Evolutionary conservation across 257 asterid genomes (phyloP).

Genomic region (Primulina tabacum): DNA sequence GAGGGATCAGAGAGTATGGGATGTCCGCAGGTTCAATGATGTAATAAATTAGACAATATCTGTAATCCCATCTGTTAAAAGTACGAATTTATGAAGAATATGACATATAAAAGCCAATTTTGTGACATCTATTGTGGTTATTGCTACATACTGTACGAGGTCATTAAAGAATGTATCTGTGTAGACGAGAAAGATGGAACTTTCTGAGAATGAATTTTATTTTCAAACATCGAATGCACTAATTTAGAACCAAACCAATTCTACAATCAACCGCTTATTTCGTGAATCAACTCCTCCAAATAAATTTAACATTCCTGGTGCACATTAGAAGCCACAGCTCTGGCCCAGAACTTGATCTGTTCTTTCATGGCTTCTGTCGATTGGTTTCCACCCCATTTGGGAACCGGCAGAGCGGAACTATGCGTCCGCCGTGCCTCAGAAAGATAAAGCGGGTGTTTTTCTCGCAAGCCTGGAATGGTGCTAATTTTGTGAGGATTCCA

Average conservation of each 20-base stretch:
- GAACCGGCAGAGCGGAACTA: constrained; percentile 41
- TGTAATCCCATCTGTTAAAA: constrained; percentile 2
- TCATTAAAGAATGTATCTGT: not conserved
- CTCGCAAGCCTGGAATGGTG: constrained; percentile 27
- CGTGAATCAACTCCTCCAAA: not conserved
- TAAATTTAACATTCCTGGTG: constrained; percentile 53
- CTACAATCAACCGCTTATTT: constrained; percentile 7
- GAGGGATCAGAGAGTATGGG: constrained; percentile 25
- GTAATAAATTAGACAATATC: constrained; percentile 6
- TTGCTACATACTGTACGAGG: not conserved
- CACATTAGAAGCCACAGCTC: constrained; percentile 91
- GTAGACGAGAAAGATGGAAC: not conserved
- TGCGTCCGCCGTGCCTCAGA: constrained; percentile 34
- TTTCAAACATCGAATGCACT: not conserved
- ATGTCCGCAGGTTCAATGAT: not conserved
- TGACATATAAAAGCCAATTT: constrained; percentile 13
- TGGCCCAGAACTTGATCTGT: constrained; percentile 88
- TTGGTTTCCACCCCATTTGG: constrained; percentile 44
- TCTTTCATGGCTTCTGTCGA: constrained; percentile 74
- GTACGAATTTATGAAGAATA: not conserved
- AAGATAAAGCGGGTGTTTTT: constrained; percentile 27
- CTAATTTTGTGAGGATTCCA: constrained; percentile 3
- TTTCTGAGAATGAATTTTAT: constrained; percentile 3
- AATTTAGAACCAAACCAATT: not conserved
- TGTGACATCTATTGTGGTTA: not conserved